Percentiles rank a stretch among this genome's conserved stretches.
Conservation (phyloP, 352 stramenopile genomes). For the Globisporangium radiosum region DNA sequence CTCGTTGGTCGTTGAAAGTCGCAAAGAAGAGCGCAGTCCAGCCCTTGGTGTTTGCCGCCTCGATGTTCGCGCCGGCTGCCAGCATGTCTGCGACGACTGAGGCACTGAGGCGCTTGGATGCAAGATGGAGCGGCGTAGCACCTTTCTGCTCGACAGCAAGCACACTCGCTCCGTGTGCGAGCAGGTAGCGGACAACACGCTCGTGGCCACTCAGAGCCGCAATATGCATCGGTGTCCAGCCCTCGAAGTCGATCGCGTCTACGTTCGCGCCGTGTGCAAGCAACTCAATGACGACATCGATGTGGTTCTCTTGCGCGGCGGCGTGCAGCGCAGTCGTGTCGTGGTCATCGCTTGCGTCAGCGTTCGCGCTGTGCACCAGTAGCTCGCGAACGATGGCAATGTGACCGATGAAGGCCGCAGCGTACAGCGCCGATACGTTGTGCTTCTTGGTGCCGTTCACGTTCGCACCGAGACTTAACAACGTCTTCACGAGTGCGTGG, state of each 20-base stretch:
- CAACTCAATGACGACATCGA: not conserved
- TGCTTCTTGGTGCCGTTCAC: not conserved
- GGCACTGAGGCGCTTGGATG: not conserved
- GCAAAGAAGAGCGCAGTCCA: not conserved
- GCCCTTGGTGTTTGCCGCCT: not conserved
- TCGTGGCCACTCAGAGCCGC: not conserved
- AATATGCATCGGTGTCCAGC: not conserved
- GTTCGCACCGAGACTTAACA: not conserved
- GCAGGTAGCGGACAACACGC: not conserved
- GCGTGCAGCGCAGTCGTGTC: not conserved
- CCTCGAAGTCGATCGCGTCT: not conserved
- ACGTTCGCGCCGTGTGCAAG: not conserved
- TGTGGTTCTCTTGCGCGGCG: not conserved
- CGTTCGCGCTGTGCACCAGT: not conserved
- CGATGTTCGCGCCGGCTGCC: not conserved
- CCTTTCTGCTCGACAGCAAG: not conserved
- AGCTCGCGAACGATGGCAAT: not conserved
- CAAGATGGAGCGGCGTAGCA: not conserved
- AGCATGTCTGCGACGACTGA: not conserved
- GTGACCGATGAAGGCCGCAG: not conserved
- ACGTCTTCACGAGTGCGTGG: not conserved
- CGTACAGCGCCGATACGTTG: not conserved
- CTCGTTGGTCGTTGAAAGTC: too few species aligned
- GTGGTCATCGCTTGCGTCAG: not conserved
- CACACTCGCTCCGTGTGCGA: not conserved